These are phyloP conservation scores for Rutidosis leptorrhynchoides DNA, from an alignment of 129 eudicot genomes.

Conservation along the genomic window DNA sequence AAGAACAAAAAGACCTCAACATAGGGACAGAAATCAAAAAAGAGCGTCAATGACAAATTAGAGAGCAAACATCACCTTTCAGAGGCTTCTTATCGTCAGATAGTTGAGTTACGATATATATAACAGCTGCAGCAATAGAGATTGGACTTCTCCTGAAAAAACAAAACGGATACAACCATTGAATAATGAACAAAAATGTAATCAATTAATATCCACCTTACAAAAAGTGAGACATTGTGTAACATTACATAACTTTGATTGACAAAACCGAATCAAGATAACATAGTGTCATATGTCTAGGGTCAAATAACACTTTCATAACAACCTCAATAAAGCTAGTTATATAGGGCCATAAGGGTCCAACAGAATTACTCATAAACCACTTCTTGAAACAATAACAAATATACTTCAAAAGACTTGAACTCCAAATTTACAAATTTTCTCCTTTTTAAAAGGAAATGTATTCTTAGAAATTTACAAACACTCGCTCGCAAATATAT, in stretches of 20 bases:
- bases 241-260: neutral
- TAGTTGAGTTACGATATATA: constrained; percentile 70
- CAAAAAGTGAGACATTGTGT: neutral
- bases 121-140: constrained; percentile 87
- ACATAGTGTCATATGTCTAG: neutral
- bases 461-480: neutral
- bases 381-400: neutral
- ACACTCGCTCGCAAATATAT: too few relatives aligned
- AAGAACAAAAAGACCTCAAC: neutral
- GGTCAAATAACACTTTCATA: neutral
- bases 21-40: neutral
- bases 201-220: neutral
- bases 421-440: neutral
- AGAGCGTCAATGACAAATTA: neutral
- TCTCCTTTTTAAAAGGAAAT: neutral
- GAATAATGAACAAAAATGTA: neutral
- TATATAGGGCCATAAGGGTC: too few relatives aligned
- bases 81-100: constrained; percentile 78
- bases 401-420: neutral
- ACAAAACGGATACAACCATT: constrained; percentile 1
- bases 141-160: constrained; percentile 77
- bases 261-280: neutral
- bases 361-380: neutral
- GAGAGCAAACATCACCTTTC: constrained; percentile 46
- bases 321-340: too few relatives aligned